Evolutionary conservation across 352 stramenopile species (phyloP), one percentile per base, ranked within the genome.

Genomic region (Pythium rishiriense): DNA sequence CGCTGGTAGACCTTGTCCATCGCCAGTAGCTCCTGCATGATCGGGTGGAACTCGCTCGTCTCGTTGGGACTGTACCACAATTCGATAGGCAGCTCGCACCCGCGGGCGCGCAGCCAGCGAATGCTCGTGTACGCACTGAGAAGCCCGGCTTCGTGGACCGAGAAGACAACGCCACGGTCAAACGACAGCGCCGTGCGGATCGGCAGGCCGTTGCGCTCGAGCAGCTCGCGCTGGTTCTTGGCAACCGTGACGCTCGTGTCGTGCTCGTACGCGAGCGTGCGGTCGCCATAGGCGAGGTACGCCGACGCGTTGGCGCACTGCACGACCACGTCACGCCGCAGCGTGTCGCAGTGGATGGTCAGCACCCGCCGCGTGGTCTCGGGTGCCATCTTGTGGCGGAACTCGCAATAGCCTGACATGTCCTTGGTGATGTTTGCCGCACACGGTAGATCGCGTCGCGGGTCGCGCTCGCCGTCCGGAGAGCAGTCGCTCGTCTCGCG

Each of bases 61-160:
- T 88, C 78, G 33, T 64, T 70, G 11, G 68, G 52, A 24, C 69
- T 77, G 67, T 89, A 92, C 78, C 83, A 94, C 28, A 94, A 58
- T 50, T 94, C 85, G 11, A 94, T 64, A 0, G 83, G 81, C 8
- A 94, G 54, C 26, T 42, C 75, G 60, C 74, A 91, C 0, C 73
- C 76, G 47, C 77, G 62, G 3, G 39, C 51, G 1, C 83, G 65
- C 26, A 94, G 60, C 15, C 66, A 79, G 10, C 70, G 69, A 12
- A 94, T 64, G 9, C 71, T 79, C 21, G 70, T 80, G 56, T 77
- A 91, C 10, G 78, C 83, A 47, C 81, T 82, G 2, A 69, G 56
- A 8, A 90, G 50, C 21, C 64, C 35, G 1, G 43, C 21, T 9
- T 59, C 33, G 43, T 77, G 70, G 21, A 76, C 42, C 7, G 69